Conservation (phyloP, 495 filamentous ascomycete genomes). For the Penicillium herquei region DNA sequence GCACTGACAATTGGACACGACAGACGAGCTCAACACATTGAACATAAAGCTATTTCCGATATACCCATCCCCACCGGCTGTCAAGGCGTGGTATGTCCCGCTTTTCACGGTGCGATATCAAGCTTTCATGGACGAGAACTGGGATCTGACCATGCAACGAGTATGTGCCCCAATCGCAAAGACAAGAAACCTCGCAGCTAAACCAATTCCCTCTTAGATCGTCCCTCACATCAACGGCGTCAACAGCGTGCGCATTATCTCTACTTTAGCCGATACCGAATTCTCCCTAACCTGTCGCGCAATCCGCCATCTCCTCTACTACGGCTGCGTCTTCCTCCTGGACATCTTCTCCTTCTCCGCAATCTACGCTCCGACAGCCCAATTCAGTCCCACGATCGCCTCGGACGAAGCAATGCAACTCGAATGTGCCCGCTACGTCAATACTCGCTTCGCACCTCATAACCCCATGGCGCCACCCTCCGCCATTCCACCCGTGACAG, state of each 20-base stretch:
- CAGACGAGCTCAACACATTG: constrained; percentile 89
- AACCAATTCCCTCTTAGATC: constrained; percentile 40
- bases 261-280: constrained; percentile 78
- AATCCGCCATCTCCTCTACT: constrained; percentile 85
- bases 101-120: constrained; percentile 80
- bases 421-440: constrained; percentile 84
- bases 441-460: constrained; percentile 42
- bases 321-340: constrained; percentile 79
- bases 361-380: constrained; percentile 81
- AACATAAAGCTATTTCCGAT: constrained; percentile 94
- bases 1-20: no score
- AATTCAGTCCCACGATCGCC: constrained; percentile 70
- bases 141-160: constrained; percentile 86
- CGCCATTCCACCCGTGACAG: constrained; percentile 14
- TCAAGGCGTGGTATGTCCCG: constrained; percentile 86
- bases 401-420: constrained; percentile 68
- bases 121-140: constrained; percentile 74
- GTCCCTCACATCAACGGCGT: constrained; percentile 86
- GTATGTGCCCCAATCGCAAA: constrained; percentile 26
- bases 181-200: background rate
- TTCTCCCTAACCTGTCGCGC: constrained; percentile 79
- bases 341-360: constrained; percentile 92
- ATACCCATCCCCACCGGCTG: constrained; percentile 70
- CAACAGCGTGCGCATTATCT: constrained; percentile 80
- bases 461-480: constrained; percentile 25